phyloP scores from a whole-genome alignment of 1,139 yeast genomes.

The Chernovozyma aurita region DNA sequence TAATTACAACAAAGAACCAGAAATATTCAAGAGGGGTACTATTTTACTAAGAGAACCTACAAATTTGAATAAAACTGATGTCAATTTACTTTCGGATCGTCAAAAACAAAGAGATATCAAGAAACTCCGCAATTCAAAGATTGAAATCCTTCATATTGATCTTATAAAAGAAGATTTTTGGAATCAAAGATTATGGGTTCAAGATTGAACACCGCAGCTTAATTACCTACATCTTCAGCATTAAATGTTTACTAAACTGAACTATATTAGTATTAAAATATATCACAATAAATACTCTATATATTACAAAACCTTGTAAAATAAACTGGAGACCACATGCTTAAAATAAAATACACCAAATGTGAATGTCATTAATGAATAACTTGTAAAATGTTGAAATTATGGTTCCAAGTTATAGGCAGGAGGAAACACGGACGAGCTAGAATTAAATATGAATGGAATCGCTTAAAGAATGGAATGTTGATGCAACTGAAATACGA shows the following conservation, averaged over 20 bases:
- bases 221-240: too few relatives aligned
- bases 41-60: conserved; percentile 51
- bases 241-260: not conserved
- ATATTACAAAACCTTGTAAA: not conserved
- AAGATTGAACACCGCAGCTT: too few relatives aligned
- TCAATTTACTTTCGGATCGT: conserved; percentile 27
- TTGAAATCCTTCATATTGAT: conserved; percentile 50
- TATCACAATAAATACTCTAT: conserved; percentile 2
- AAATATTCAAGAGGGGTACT: conserved; percentile 84
- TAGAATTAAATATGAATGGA: conserved; percentile 23
- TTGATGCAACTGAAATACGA: conserved; percentile 19
- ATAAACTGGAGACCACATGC: not conserved
- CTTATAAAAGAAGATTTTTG: conserved; percentile 57
- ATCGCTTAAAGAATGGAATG: conserved; percentile 31
- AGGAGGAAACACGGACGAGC: not conserved
- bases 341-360: conserved; percentile 1
- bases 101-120: conserved; percentile 50
- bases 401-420: too few relatives aligned
- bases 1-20: conserved; percentile 88
- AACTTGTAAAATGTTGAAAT: too few relatives aligned
- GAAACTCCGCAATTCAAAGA: conserved; percentile 44
- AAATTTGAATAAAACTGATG: conserved; percentile 8
- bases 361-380: not conserved
- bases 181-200: conserved; percentile 39
- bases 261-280: too few relatives aligned